Base-by-base conservation (phyloP, 768 basidiomycete genomes). In the Sarcodon sp. region DNA sequence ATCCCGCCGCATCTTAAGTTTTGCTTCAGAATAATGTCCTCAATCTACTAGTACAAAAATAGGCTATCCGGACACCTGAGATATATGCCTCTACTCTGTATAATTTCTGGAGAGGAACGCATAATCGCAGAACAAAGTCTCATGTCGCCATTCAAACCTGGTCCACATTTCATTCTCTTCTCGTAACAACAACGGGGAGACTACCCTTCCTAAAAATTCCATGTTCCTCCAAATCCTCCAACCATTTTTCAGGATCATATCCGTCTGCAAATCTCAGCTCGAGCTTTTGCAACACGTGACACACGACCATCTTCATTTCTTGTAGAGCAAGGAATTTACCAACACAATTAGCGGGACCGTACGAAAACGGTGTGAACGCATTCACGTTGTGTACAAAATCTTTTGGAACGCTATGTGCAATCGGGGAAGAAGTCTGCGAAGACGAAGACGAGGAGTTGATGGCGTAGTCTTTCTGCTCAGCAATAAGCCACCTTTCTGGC, bases 281-380 rank as follows among this genome's bases (percentile, higher is more conserved):
- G 52, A 70, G 71, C 33, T 52, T 58, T 16, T 61, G 61, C 46
- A 74, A 51, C 46, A 72, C 43, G 34, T 62, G 39, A 35, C 64
- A 66, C 7, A 68, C 50, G 12, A 69, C 52, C 62, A 66, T 65
- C 6, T 68, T 56, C 61, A 71, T 62, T 54, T 71, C 68, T 55
- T 61, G 59, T 54, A 59, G 53, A 27, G 71, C 72, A 15, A 73
- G 58, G 37, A 61, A 66, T 55, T 68, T 69, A 3, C 72, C 72
- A 0, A 64, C 67, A 43, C 72, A 73, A 34, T 59, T 68, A 10
- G 63, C 55, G 15, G 71, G 67, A 2, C 72, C 72, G 11, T 57
- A 50, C 3, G 70, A 71, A 53, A 71, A 71, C 0, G 72, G 69
- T 31, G 69, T 60, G 50, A 69, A 71, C n/a, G 68, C 68, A 2